phyloP scores from a whole-genome alignment of 2,329 filamentous ascomycete species.

The Pseudocercospora musae region DNA sequence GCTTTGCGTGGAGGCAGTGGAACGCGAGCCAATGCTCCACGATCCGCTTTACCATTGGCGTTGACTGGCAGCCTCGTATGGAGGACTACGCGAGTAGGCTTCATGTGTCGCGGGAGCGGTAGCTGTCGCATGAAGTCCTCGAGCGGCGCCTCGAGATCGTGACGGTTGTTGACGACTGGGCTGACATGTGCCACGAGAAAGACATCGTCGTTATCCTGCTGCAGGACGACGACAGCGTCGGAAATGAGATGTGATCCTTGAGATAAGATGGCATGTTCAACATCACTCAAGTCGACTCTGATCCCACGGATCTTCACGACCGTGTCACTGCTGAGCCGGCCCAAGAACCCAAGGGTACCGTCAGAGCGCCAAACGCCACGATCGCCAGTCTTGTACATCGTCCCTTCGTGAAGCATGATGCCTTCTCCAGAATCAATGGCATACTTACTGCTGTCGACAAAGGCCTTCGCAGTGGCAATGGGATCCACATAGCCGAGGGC shows the following conservation, averaged over 20 bases:
- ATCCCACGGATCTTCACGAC: conserved; percentile 48
- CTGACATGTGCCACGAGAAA: conserved; percentile 39
- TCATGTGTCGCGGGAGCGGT: conserved; percentile 39
- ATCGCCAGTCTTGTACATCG: conserved; percentile 43
- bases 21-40: conserved; percentile 24
- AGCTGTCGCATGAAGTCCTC: conserved; percentile 25
- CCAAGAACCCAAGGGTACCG: conserved; percentile 38
- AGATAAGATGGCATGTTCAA: conserved; percentile 37
- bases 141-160: conserved; percentile 15
- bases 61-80: conserved; percentile 31
- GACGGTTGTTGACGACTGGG: conserved; percentile 14
- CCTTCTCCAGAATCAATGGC: not conserved
- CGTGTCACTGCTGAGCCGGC: conserved; percentile 43
- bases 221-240: conserved; percentile 27
- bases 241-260: conserved; percentile 27
- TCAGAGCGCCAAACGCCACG: conserved; percentile 35
- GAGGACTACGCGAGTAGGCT: conserved; percentile 32
- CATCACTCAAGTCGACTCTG: conserved; percentile 48
- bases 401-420: not conserved
- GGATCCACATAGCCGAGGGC: conserved; percentile 37
- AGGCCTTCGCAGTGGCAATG: conserved; percentile 12
- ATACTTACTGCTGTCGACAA: conserved; percentile 8
- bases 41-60: conserved; percentile 33
- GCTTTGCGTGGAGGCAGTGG: conserved; percentile 17
- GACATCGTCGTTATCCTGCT: conserved; percentile 20